These are phyloP conservation scores for Psidium guajava DNA, from an alignment of 345 rosid species.

Conservation along the genomic window DNA sequence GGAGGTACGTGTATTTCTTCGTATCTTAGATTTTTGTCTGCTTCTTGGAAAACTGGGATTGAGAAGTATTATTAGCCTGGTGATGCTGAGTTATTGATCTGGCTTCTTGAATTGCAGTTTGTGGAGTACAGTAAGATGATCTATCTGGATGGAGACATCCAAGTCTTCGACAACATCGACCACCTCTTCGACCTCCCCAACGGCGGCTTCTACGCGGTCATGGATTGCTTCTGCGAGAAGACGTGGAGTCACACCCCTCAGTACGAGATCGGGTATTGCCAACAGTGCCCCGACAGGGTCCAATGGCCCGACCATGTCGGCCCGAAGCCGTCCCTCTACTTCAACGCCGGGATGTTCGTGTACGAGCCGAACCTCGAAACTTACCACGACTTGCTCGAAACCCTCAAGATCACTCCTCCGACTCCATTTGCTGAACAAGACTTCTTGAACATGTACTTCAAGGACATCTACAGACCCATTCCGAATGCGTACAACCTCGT, in stretches of 20 bases:
- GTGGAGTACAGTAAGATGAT: constrained; percentile 29
- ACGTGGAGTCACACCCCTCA: constrained; percentile 33
- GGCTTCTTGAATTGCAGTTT: constrained; percentile 10
- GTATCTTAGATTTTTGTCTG: too few relatives aligned
- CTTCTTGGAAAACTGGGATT: too few relatives aligned
- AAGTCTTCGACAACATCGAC: constrained; percentile 29
- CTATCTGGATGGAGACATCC: constrained; percentile 33
- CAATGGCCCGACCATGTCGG: constrained; percentile 25
- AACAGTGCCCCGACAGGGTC: constrained; percentile 33
- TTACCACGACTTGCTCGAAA: constrained; percentile 17
- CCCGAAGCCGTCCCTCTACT: constrained; percentile 25
- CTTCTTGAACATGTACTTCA: constrained; percentile 37
- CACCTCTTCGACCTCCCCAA: constrained; percentile 18
- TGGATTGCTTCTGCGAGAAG: constrained; percentile 46
- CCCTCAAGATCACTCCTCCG: constrained; percentile 23
- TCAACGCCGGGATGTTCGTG: constrained; percentile 45
- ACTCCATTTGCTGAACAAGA: constrained; percentile 51
- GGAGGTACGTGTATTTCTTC: too few relatives aligned
- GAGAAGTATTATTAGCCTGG: not conserved
- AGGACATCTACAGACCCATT: constrained; percentile 24
- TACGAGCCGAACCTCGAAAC: constrained; percentile 26
- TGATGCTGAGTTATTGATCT: not conserved
- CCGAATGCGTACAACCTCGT: constrained; percentile 25
- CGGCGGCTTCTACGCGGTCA: constrained; percentile 32
- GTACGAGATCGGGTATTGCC: constrained; percentile 37